Percentiles rank a stretch among this genome's conserved stretches.
These are phyloP conservation scores for Acrocalymma vagum DNA, from an alignment of 2,329 filamentous ascomycete species.

Conservation along the genomic window DNA sequence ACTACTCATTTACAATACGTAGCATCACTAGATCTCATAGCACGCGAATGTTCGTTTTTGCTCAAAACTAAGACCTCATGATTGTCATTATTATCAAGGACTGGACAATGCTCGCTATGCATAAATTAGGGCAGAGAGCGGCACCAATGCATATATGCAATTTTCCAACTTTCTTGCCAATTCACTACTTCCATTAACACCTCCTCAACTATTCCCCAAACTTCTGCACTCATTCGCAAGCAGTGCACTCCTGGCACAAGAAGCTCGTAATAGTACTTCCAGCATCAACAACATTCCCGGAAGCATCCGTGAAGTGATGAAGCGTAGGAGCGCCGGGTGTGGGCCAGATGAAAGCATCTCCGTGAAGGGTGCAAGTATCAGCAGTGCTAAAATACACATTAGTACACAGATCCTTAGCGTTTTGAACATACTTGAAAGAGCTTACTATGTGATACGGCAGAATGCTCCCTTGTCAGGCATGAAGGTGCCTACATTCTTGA, in stretches of 20 bases:
- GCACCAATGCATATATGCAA: too few relatives aligned
- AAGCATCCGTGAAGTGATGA: slow-evolving; percentile 16
- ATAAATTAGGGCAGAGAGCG: too few relatives aligned
- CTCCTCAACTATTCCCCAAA: too few relatives aligned
- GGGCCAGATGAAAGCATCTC: slow-evolving; percentile 24
- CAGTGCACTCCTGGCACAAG: slow-evolving; percentile 24
- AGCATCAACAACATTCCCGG: slow-evolving; percentile 17
- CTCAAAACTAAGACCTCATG: too few relatives aligned
- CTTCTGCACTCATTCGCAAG: too few relatives aligned
- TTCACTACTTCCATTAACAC: too few relatives aligned
- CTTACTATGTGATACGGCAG: slow-evolving; percentile 32
- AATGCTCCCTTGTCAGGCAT: slow-evolving; percentile 15
- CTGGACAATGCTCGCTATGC: too few relatives aligned
- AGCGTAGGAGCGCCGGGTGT: slow-evolving; percentile 13
- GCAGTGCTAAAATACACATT: slow-evolving; percentile 18
- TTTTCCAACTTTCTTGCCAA: too few relatives aligned
- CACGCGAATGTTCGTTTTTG: too few relatives aligned
- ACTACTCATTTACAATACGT: too few relatives aligned
- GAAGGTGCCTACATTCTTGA: slow-evolving; percentile 22
- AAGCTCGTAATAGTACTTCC: slow-evolving; percentile 19
- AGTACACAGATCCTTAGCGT: slow-evolving; percentile 1
- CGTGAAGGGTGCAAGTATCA: slow-evolving; percentile 22
- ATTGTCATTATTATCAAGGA: too few relatives aligned
- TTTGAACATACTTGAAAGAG: neutral
- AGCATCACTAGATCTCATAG: too few relatives aligned